Base-by-base conservation (phyloP, 768 basidiomycete species). In the Kwoniella mangroviensis region DNA sequence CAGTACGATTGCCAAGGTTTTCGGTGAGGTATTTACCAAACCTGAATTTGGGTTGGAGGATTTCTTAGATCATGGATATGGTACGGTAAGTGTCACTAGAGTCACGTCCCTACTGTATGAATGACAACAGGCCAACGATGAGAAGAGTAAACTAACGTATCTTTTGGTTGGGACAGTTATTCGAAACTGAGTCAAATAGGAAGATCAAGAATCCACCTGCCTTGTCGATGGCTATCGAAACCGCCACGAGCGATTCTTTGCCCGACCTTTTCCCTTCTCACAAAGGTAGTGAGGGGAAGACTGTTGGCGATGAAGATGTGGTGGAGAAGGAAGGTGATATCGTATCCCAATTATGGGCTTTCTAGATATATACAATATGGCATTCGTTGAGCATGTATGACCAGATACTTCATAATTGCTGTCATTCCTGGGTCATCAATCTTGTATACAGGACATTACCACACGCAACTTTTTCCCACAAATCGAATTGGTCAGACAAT, bases 1-100 rank as follows among this genome's bases (percentile, higher is more conserved):
- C n/a, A 89, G 92, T n/a, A 92, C 92, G 0, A 82, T 98, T 56
- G 89, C 89, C 34, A 90, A 90, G 78, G 90, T 99, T 65, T 92
- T 97, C 75, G 86, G 87, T 13, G 94, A 95, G 79, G 90, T 91
- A 4, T 97, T 99, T 84, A 98, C 93, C 13, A 98, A 96, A 79
- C 92, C 90, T 19, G 86, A 86, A 43, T 98, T 94, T 83, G 85
- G 88, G 15, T 88, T 97, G 88, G 96, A 98, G 74, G 96, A 98
- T 80, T 99, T 98, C 82, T 82, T 98, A 79, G 97, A 98, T 81
- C 96, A 98, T 80, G 41, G 71, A 40, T 85, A 85, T 60, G 76
- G 75, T 1, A 84, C 84, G 1, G 84, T 84, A 60, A 69, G 84
- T 84, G 28, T 53, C 67, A 40, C 60, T 58, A 41, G 10, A 52